These are phyloP conservation scores for Metschnikowia continentalis DNA, from an alignment of 805 yeast genomes.

Conservation along the genomic window DNA sequence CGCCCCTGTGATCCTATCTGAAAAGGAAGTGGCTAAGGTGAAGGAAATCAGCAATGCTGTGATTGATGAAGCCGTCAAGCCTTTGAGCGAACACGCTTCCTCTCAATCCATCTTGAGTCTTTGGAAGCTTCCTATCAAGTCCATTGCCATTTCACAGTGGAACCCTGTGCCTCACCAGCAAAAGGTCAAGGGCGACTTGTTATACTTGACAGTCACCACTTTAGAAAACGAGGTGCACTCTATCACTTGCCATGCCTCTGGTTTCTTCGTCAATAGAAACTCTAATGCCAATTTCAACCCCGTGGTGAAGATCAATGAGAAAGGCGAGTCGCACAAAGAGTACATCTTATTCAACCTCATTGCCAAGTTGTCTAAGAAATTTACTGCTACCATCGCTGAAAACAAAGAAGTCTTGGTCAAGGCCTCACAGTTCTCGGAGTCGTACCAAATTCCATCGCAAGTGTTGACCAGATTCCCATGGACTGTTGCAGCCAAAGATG, in stretches of 20 bases:
- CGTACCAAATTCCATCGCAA: constrained; percentile 60
- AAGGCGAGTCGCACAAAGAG: constrained; percentile 30
- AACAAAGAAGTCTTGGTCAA: constrained; percentile 45
- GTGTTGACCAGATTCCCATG: constrained; percentile 69
- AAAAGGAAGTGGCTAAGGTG: constrained; percentile 27
- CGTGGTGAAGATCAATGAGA: constrained; percentile 40
- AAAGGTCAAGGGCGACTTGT: constrained; percentile 67
- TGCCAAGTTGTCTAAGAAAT: constrained; percentile 59
- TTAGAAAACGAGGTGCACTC: constrained; percentile 76
- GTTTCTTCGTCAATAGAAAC: constrained; percentile 74
- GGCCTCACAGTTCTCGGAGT: constrained; percentile 44
- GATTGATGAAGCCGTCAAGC: constrained; percentile 5
- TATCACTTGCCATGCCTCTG: constrained; percentile 73
- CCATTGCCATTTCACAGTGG: constrained; percentile 68
- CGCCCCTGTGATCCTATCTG: constrained; percentile 11
- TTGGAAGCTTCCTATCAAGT: constrained; percentile 50
- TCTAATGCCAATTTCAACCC: constrained; percentile 71
- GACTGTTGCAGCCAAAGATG: constrained; percentile 44
- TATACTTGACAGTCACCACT: constrained; percentile 71
- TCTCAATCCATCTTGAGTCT: constrained; percentile 25
- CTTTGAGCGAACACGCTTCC: constrained; percentile 17
- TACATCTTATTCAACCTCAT: constrained; percentile 61
- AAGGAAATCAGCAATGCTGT: constrained; percentile 8
- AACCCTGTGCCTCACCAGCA: constrained; percentile 73
- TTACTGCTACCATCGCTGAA: constrained; percentile 46